phyloP scores from a whole-genome alignment of 2,329 filamentous ascomycete genomes.

The Teratosphaeriaceae sp. region DNA sequence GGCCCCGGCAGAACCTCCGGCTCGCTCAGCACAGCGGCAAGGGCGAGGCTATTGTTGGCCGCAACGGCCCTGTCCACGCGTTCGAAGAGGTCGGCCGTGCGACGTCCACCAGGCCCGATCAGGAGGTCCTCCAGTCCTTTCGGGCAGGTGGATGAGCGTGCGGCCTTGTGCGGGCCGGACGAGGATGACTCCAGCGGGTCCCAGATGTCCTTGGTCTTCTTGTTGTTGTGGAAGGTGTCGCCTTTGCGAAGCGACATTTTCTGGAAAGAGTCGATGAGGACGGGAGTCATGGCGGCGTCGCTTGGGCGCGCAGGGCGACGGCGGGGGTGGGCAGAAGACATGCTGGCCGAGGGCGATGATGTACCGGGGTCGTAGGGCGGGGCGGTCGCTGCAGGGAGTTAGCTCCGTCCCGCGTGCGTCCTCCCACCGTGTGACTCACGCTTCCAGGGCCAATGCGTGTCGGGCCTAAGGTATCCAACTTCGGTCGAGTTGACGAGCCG shows the following conservation, averaged over 20 bases:
- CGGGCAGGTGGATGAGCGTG: conserved; percentile 43
- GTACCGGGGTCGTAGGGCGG: conserved; percentile 12
- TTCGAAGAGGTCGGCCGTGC: conserved; percentile 38
- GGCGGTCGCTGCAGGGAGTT: conserved; percentile 3
- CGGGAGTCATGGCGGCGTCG: conserved; percentile 29
- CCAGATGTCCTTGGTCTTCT: conserved; percentile 34
- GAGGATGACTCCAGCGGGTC: conserved; percentile 28
- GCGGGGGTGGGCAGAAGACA: conserved; percentile 37
- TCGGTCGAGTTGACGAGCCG: not conserved
- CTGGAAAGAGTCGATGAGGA: conserved; percentile 31
- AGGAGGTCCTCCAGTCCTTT: conserved; percentile 44
- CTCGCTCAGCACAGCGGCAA: conserved; percentile 39
- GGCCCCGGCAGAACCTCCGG: conserved; percentile 45
- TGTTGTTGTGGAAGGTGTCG: conserved; percentile 42
- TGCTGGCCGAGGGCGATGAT: conserved; percentile 17
- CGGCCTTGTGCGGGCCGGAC: conserved; percentile 33
- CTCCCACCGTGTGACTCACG: conserved; percentile 4
- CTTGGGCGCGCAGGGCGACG: conserved; percentile 36
- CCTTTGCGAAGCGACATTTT: conserved; percentile 43
- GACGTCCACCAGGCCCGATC: conserved; percentile 38
- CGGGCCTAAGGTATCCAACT: not conserved
- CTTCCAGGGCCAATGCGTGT: not conserved
- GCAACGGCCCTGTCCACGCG: conserved; percentile 39
- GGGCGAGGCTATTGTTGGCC: conserved; percentile 28
- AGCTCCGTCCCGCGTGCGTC: not conserved